Evolutionary conservation across 192 early-diverging fungal species (phyloP).

Genomic region (Podila horticola): DNA sequence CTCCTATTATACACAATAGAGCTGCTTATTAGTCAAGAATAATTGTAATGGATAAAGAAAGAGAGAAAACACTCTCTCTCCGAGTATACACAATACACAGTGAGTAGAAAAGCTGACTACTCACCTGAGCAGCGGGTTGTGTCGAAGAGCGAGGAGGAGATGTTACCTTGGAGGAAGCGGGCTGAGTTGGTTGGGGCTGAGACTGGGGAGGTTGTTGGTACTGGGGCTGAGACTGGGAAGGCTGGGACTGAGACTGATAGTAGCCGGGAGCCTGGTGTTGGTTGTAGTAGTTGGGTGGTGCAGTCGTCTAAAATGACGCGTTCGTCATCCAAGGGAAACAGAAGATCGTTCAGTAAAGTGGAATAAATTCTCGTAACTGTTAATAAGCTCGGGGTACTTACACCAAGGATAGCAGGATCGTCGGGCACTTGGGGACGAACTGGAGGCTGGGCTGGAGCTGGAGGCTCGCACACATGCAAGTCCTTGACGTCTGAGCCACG

Average conservation of each 20-base stretch:
- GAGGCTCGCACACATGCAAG: conserved; percentile 73
- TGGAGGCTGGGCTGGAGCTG: conserved; percentile 58
- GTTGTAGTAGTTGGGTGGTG: conserved; percentile 54
- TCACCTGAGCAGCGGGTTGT: conserved; percentile 14
- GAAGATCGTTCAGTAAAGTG: conserved; percentile 8
- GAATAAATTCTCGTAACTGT: neutral
- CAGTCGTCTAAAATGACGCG: conserved; percentile 49
- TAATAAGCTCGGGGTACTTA: conserved; percentile 37
- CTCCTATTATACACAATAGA: neutral
- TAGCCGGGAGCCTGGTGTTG: conserved; percentile 46
- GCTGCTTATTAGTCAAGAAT: neutral
- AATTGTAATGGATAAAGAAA: too few species aligned
- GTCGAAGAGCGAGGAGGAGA: conserved; percentile 4
- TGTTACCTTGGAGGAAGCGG: neutral
- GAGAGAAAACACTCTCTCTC: too few species aligned
- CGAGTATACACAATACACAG: too few species aligned
- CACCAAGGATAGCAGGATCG: conserved; percentile 86
- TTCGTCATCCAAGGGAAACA: neutral
- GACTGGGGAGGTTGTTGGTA: conserved; percentile 28
- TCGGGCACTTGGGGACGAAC: conserved; percentile 71
- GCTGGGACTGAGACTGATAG: conserved; percentile 36
- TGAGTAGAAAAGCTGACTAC: too few species aligned
- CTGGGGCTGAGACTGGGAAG: conserved; percentile 35
- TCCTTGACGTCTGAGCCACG: conserved; percentile 94
- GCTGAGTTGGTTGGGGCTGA: conserved; percentile 31